Evolutionary conservation across 257 asterid species (phyloP), one percentile per base, ranked within the genome.

Genomic region (Penstemon barbatus): DNA sequence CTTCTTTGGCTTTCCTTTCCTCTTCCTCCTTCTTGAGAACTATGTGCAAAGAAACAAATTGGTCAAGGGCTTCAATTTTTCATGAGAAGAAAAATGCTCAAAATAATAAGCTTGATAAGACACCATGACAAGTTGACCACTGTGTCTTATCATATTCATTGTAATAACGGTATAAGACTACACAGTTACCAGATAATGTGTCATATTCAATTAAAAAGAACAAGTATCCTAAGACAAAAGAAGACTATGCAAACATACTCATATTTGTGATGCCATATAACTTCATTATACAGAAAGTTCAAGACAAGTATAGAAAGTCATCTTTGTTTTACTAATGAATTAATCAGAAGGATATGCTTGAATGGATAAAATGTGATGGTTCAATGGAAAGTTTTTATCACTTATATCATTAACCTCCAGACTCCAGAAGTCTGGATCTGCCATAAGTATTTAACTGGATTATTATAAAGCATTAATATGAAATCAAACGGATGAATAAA

Each of bases 11-110:
- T 80, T 75, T 86, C 71, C 79, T 80, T 82, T 87, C 92, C 75
- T 88, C 98, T 78, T 93, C 97, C 76, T 89, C 96, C 82, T 84
- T 89, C 89, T 81, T 92, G 79, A 88, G 95, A 79, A 76, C 99
- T 93, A 57, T 74, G 52, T 41, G 64, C 65, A 74, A 60, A n/a
- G 61, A 75, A 66, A 65, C 43, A 75, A 63, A 50, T 12, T 12
- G 49, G 60, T 10, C 19, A 55, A 48, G 65, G 57, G 50, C 46
- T 55, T 67, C 68, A 25, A 25, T 71, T 61, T 41, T 7, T 44
- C 69, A 57, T 43, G 59, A 59, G 53, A 18, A 25, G 11, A 53
- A 13, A 11, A 38, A 49, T 65, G 37, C 63, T 63, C 43, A 71
- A 15, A 37, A 52, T 19, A 65, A 15, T 57, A 11, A 8, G 18